Base-by-base conservation (phyloP, 768 basidiomycete genomes). In the Hortiboletus campestris region DNA sequence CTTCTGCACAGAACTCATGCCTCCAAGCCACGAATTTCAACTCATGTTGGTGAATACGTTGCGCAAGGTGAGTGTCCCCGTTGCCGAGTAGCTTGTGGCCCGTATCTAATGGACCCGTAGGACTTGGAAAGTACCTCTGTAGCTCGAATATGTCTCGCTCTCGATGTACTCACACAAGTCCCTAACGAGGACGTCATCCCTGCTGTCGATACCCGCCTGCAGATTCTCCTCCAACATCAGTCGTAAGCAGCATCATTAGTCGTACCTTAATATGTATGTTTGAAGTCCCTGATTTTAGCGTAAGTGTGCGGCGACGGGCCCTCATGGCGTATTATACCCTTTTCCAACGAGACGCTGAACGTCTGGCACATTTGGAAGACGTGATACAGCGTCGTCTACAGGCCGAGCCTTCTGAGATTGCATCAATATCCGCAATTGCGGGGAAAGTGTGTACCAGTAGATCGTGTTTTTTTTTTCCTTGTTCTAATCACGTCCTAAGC, bases 21-120 rank as follows among this genome's bases (percentile, higher is more conserved):
- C 83, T 38, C 63, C 74, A 9, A 69, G 78, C 36, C 84, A 91
- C 64, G 89, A 91, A 56, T 75, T 92, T 32, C 80, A 84, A 48
- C 75, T 94, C 22, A 91, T 94, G 87, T 78, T 93, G 20, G 85
- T 94, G 55, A 94, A 94, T 61, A 92, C 91, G 6, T 67, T 92
- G 34, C 84, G 90, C 58, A 94, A 94, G 80, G 91, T 85, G 62
- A 53, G 67, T 42, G 8, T 29, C 35, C 6, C 45, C 50, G 11
- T 35, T 17, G 29, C 32, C 40, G 11, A 46, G 31, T 57, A 9
- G 11, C 41, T 44, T 19, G 43, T 31, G 36, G 14, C 22, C 38
- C 20, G 14, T 41, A 10, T 42, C 54, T 67, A n/a, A 63, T 19
- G 25, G 13, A 13, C 42, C 19, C 22, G 6, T 31, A 93, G 91